These are phyloP conservation scores for Acephala macrosclerotiorum DNA, from an alignment of 2,329 filamentous ascomycete species.

Conservation along the genomic window DNA sequence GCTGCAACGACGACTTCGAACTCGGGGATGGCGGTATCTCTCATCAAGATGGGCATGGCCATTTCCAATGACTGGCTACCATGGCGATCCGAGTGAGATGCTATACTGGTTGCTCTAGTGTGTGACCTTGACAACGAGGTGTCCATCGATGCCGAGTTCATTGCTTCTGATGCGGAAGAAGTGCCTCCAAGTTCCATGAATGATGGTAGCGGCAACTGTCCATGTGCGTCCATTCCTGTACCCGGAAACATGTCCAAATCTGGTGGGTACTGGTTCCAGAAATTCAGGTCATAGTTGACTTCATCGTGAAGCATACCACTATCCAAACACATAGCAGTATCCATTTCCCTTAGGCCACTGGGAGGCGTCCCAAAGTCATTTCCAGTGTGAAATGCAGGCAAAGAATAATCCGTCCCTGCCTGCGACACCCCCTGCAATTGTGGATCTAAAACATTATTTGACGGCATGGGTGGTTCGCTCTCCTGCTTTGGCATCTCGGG, in stretches of 20 bases:
- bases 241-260: conserved; percentile 48
- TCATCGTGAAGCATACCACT: conserved; percentile 38
- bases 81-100: conserved; percentile 50
- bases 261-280: conserved; percentile 53
- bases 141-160: conserved; percentile 50
- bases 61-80: conserved; percentile 15
- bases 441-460: conserved; percentile 12
- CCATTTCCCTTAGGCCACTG: conserved; percentile 10
- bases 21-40: conserved; percentile 46
- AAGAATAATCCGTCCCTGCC: conserved; percentile 1
- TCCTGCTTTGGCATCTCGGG: conserved; percentile 11
- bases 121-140: conserved; percentile 46
- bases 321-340: conserved; percentile 20
- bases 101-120: conserved; percentile 56
- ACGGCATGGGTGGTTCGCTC: conserved; percentile 1
- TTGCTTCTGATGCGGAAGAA: conserved; percentile 50
- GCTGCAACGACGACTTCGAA: conserved; percentile 56
- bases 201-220: conserved; percentile 1
- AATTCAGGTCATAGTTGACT: conserved; percentile 51
- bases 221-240: neutral
- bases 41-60: conserved; percentile 14
- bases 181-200: conserved; percentile 19
- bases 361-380: conserved; percentile 15
- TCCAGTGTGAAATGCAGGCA: conserved; percentile 9
- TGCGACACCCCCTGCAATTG: conserved; percentile 4